These are phyloP conservation scores for Solanum sparsipilum DNA, from an alignment of 257 asterid genomes.

Conservation along the genomic window DNA sequence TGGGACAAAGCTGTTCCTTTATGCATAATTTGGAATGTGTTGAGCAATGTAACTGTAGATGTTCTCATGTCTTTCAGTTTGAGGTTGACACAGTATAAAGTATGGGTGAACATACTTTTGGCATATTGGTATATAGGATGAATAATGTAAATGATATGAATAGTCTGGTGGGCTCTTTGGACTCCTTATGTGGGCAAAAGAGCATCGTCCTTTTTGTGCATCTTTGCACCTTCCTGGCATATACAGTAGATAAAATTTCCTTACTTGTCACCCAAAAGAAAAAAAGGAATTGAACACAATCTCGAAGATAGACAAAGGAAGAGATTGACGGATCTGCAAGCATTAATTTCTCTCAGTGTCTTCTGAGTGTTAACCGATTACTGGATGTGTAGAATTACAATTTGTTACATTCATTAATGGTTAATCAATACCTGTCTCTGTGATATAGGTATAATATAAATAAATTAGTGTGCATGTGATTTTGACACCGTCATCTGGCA, in stretches of 20 bases:
- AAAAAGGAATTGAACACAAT: background rate
- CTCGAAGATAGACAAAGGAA: background rate
- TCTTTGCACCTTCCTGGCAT: background rate
- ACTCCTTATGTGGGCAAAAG: background rate
- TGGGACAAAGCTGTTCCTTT: background rate
- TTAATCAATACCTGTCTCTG: background rate
- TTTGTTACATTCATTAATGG: background rate
- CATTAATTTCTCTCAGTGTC: background rate
- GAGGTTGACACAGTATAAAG: background rate
- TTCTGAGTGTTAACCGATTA: background rate
- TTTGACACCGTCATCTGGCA: background rate
- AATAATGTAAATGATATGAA: background rate
- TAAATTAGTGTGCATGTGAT: background rate
- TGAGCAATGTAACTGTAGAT: background rate
- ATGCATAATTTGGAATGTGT: background rate
- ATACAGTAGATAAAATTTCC: background rate
- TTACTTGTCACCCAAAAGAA: background rate
- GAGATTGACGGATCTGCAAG: background rate
- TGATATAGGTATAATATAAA: background rate
- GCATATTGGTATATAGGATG: background rate
- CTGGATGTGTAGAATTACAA: background rate
- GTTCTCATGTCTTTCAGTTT: background rate
- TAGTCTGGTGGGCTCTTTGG: background rate
- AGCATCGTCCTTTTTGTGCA: background rate
- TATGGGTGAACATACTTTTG: background rate